A percentile compares a stretch with the other conserved stretches of the same genome.
Conservation (phyloP, 2,329 filamentous ascomycete genomes). For the Pestalotiopsis sp. region DNA sequence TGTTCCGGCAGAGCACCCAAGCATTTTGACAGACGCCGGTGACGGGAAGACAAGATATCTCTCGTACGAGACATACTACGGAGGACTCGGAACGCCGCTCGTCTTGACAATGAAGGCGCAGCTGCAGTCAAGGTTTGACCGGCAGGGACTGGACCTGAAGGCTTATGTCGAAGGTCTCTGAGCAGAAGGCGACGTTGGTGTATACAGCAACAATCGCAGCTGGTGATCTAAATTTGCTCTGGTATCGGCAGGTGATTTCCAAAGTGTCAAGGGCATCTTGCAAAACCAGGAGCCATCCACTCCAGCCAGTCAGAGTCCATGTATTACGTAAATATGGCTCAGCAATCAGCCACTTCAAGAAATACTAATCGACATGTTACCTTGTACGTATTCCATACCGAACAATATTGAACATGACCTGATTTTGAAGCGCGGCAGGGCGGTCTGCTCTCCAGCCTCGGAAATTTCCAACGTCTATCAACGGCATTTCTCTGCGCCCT, state of each 20-base stretch:
- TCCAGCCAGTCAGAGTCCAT: too few relatives aligned
- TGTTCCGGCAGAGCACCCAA: constrained; percentile 23
- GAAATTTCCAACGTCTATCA: too few relatives aligned
- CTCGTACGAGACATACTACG: constrained; percentile 15
- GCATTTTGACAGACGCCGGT: constrained; percentile 22
- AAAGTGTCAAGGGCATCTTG: background rate
- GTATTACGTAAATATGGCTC: too few relatives aligned
- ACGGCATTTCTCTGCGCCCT: too few relatives aligned
- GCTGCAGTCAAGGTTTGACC: background rate
- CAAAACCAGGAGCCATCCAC: too few relatives aligned
- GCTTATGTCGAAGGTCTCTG: background rate
- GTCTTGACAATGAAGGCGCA: background rate
- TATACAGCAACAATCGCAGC: background rate
- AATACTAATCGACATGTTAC: too few relatives aligned
- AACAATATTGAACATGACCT: too few relatives aligned
- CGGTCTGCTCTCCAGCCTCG: too few relatives aligned
- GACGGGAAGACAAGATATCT: constrained; percentile 23
- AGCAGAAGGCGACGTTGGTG: too few relatives aligned
- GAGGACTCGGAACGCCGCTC: background rate
- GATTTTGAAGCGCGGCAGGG: too few relatives aligned
- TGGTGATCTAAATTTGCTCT: background rate
- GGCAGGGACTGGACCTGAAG: constrained; percentile 2
- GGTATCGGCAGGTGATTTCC: background rate
- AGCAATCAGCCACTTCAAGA: too few relatives aligned
- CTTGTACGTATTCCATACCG: too few relatives aligned